phyloP scores from a whole-genome alignment of 441 rosid species.

The Syzygium syzygioides region DNA sequence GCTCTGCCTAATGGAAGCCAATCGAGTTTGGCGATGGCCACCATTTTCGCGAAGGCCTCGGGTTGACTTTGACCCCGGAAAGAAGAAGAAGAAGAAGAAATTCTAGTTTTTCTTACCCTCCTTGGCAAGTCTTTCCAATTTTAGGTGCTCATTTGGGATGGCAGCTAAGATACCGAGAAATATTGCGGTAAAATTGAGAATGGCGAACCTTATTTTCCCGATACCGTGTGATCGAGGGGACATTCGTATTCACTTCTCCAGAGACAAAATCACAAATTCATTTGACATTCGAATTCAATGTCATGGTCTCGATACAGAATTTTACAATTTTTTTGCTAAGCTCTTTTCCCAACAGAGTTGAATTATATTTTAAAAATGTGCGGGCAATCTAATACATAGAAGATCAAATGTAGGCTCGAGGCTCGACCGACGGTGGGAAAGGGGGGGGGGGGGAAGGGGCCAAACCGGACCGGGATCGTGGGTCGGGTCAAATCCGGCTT shows the following conservation, averaged over 20 bases:
- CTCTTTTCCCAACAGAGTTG: rapidly evolving
- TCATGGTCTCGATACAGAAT: rapidly evolving
- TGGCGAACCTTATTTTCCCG: not conserved
- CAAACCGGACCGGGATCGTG: not conserved
- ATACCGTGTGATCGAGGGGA: not conserved
- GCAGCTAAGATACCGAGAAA: no score
- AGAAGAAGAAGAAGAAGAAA: not conserved
- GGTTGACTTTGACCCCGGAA: not conserved
- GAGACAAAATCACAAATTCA: not conserved
- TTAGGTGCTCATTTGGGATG: not conserved
- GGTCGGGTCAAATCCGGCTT: not conserved
- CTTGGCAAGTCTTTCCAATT: no score
- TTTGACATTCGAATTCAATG: not conserved
- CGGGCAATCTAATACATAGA: not conserved
- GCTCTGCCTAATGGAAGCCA: not conserved
- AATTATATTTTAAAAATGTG: not conserved
- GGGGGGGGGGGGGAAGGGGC: not conserved
- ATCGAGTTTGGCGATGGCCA: not conserved
- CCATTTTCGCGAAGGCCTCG: not conserved
- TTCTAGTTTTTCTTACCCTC: not conserved
- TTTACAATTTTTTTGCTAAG: not conserved
- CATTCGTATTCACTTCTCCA: not conserved
- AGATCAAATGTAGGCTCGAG: not conserved
- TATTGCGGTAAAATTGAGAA: not conserved
- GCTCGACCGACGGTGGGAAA: not conserved